Percentiles rank a stretch among this genome's conserved stretches.
Evolutionary conservation across 2,329 filamentous ascomycete genomes (phyloP).

Genomic region (Penicillium sclerotiorum): DNA sequence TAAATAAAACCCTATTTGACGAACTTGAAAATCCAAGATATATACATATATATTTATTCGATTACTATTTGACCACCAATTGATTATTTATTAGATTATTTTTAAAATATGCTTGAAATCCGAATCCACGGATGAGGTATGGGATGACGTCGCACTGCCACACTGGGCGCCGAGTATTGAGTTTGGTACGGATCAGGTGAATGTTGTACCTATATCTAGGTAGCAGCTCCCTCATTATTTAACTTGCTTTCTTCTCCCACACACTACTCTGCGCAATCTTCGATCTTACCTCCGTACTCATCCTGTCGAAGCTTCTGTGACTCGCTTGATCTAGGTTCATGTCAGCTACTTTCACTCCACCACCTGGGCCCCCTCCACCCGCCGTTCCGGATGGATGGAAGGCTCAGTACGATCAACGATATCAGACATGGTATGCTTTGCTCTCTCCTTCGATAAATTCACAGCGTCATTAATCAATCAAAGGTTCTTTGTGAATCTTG

Average conservation of each 20-base stretch:
- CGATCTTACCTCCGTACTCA: too few species aligned
- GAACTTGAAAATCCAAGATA: too few species aligned
- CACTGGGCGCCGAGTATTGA: too few species aligned
- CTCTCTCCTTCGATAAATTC: not conserved
- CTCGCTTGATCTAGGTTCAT: too few species aligned
- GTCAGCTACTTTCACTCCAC: constrained; percentile 42
- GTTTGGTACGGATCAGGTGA: too few species aligned
- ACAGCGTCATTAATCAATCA: not conserved
- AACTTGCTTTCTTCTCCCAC: not conserved
- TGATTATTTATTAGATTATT: too few species aligned
- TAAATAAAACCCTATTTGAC: too few species aligned
- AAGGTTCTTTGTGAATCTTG: constrained; percentile 89
- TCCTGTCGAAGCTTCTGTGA: too few species aligned
- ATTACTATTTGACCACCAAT: too few species aligned
- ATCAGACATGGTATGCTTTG: constrained; percentile 71
- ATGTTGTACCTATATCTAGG: too few species aligned
- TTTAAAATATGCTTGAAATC: too few species aligned
- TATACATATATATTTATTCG: too few species aligned
- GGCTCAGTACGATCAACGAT: constrained; percentile 82
- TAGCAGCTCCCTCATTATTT: not conserved
- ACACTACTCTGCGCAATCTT: not conserved
- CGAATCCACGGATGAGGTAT: not conserved
- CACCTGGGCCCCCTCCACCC: constrained; percentile 58
- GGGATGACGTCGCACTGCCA: constrained; percentile 12
- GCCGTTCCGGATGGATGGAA: constrained; percentile 78